Conservation (phyloP, 106 monocot species). For the Dactylorhiza incarnata region DNA sequence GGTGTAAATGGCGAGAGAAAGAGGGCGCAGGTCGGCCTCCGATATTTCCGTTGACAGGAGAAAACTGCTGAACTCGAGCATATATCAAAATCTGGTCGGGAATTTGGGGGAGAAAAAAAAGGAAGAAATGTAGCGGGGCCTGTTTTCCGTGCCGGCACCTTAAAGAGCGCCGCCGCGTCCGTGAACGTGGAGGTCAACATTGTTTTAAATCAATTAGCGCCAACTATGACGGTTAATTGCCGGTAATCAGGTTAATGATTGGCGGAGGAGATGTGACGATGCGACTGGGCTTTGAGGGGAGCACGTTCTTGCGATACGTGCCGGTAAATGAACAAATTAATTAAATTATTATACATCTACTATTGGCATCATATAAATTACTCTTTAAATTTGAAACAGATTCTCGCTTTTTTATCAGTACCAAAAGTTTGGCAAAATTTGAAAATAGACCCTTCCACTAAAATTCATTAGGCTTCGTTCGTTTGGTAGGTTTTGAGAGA, state of each 20-base stretch:
- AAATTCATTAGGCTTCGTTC: too few species aligned
- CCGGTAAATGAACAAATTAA: too few species aligned
- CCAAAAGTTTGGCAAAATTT: too few species aligned
- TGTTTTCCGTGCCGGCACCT: slow-evolving; percentile 4
- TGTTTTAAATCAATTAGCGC: neutral
- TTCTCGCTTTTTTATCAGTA: too few species aligned
- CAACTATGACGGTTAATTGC: neutral
- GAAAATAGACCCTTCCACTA: too few species aligned
- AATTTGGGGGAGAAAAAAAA: neutral
- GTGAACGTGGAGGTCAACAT: neutral
- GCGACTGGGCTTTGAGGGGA: too few species aligned
- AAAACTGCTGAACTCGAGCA: neutral
- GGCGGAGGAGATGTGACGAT: neutral
- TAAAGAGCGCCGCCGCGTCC: neutral
- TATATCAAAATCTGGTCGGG: slow-evolving; percentile 1
- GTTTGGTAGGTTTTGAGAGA: too few species aligned
- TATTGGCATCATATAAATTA: too few species aligned
- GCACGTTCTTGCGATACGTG: too few species aligned
- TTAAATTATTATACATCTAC: too few species aligned
- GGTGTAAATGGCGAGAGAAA: neutral
- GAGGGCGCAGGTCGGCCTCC: neutral
- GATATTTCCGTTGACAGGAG: neutral
- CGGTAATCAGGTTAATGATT: neutral
- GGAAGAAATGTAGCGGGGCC: neutral
- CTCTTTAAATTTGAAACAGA: too few species aligned